Conservation (phyloP, 2,329 filamentous ascomycete genomes). For the Cercospora berteroae region DNA sequence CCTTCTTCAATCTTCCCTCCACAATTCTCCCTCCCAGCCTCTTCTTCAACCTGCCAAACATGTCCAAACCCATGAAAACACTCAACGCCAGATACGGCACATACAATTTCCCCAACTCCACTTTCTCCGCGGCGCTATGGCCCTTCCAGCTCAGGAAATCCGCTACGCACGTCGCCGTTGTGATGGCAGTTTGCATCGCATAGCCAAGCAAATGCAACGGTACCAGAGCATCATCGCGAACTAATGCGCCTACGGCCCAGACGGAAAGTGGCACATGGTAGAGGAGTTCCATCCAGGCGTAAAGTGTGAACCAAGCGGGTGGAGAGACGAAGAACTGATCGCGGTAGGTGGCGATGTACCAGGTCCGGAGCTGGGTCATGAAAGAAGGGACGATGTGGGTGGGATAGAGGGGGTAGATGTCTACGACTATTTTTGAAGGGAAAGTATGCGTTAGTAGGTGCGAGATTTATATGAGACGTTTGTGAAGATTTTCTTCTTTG, state of each 20-base stretch:
- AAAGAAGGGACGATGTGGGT: constrained; percentile 49
- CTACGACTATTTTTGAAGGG: constrained; percentile 51
- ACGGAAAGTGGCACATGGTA: constrained; percentile 62
- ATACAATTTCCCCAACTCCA: constrained; percentile 53
- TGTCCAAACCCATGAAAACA: constrained; percentile 49
- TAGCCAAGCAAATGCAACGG: constrained; percentile 62
- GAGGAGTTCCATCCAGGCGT: constrained; percentile 56
- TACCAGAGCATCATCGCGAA: constrained; percentile 55
- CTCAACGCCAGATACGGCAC: constrained; percentile 57
- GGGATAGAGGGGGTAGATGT: constrained; percentile 61
- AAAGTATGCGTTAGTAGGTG: background rate
- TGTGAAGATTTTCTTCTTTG: constrained; percentile 8
- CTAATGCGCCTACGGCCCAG: constrained; percentile 58
- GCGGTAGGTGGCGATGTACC: constrained; percentile 60
- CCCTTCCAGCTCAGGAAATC: constrained; percentile 59
- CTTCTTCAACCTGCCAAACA: constrained; percentile 32
- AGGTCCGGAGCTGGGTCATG: constrained; percentile 52
- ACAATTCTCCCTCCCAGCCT: constrained; percentile 11
- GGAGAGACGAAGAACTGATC: constrained; percentile 63
- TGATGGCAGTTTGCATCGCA: constrained; percentile 58
- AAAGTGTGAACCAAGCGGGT: constrained; percentile 59
- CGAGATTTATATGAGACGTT: background rate
- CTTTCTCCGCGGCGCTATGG: constrained; percentile 48
- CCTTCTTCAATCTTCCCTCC: constrained; percentile 15
- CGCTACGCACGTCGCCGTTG: constrained; percentile 61